Evolutionary conservation across 2,329 filamentous ascomycete species (phyloP).

Genomic region (Rutstroemia sydowiana): DNA sequence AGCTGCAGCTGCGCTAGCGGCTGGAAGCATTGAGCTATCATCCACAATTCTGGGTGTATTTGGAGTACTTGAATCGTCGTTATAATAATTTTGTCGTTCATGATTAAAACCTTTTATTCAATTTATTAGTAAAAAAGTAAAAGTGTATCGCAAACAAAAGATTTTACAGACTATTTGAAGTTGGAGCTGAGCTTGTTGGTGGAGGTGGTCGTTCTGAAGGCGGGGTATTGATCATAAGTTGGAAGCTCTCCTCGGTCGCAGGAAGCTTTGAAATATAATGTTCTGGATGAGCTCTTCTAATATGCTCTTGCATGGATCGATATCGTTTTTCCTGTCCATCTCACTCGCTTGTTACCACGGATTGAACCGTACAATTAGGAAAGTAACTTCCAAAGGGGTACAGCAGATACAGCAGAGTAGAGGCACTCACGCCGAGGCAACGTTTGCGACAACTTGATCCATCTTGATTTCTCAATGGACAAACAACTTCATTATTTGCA

Average conservation of each 20-base stretch:
- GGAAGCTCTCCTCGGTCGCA: slow-evolving; percentile 94
- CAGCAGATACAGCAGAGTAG: slow-evolving; percentile 26
- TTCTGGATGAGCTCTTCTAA: slow-evolving; percentile 91
- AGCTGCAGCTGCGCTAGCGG: slow-evolving; percentile 75
- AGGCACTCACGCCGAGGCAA: slow-evolving; percentile 86
- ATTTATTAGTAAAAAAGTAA: slow-evolving; percentile 21
- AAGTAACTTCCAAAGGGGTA: slow-evolving; percentile 23
- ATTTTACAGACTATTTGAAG: slow-evolving; percentile 24
- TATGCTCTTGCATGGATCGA: slow-evolving; percentile 99
- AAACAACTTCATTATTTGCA: slow-evolving; percentile 92
- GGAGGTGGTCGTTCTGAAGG: slow-evolving; percentile 43
- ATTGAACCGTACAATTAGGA: slow-evolving; percentile 26
- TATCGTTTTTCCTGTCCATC: slow-evolving; percentile 76
- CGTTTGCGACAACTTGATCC: slow-evolving; percentile 94
- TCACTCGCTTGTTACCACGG: slow-evolving; percentile 29
- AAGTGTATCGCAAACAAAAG: not conserved
- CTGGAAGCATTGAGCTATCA: slow-evolving; percentile 58
- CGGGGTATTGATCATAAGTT: slow-evolving; percentile 35
- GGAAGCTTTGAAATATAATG: slow-evolving; percentile 97
- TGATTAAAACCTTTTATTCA: slow-evolving; percentile 42
- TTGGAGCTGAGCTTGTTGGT: slow-evolving; percentile 23
- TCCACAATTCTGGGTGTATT: slow-evolving; percentile 62
- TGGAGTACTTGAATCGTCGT: slow-evolving; percentile 59
- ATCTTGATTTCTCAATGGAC: slow-evolving; percentile 92
- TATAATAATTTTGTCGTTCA: slow-evolving; percentile 60